phyloP scores from a whole-genome alignment of 2,329 filamentous ascomycete genomes.

The Verticillium isaacii region DNA sequence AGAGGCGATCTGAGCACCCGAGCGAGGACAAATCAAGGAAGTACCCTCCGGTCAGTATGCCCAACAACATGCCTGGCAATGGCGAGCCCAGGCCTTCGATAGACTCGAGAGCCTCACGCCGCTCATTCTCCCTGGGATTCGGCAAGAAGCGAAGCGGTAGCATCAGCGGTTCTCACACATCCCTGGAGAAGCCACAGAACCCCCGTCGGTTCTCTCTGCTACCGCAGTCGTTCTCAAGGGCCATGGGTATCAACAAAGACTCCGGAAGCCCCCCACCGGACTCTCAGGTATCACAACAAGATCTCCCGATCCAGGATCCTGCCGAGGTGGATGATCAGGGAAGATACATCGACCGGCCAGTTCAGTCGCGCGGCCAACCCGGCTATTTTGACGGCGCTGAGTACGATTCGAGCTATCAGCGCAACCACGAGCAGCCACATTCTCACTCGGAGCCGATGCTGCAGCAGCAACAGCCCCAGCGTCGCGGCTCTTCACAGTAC shows the following conservation, averaged over 20 bases:
- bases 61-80: conserved; percentile 55
- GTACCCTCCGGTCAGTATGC: conserved; percentile 91
- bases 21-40: conserved; percentile 57
- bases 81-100: conserved; percentile 60
- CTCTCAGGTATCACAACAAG: conserved; percentile 40
- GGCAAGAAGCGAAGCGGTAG: conserved; percentile 69
- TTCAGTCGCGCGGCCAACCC: conserved; percentile 11
- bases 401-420: conserved; percentile 10
- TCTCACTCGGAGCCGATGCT: conserved; percentile 19
- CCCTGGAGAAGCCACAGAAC: conserved; percentile 48
- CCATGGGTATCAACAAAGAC: conserved; percentile 57
- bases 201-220: conserved; percentile 66
- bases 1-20: conserved; percentile 24
- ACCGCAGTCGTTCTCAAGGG: conserved; percentile 59
- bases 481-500: conserved; percentile 33
- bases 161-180: conserved; percentile 51
- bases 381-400: conserved; percentile 2
- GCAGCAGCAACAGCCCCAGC: conserved; percentile 33
- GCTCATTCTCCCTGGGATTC: conserved; percentile 65
- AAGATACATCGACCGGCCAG: conserved; percentile 24
- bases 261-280: conserved; percentile 26
- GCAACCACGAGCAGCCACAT: conserved; percentile 8
- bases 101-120: conserved; percentile 62
- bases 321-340: conserved; percentile 30
- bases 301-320: conserved; percentile 47